These are phyloP conservation scores for Suillus plorans DNA, from an alignment of 768 basidiomycete genomes.

Conservation along the genomic window DNA sequence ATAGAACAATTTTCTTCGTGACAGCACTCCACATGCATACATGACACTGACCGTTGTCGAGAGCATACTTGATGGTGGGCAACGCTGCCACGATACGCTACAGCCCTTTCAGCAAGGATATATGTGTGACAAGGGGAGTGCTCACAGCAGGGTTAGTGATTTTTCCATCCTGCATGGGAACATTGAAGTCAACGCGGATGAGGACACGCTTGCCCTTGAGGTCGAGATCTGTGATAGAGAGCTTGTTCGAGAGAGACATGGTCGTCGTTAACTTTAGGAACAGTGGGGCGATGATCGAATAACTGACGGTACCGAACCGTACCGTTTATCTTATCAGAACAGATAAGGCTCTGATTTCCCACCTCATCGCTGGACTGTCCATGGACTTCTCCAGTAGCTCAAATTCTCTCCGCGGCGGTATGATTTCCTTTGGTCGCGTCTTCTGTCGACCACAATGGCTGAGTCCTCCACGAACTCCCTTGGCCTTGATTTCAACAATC, in stretches of 20 bases:
- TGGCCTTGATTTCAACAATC: slow-evolving; percentile 65
- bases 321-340: slow-evolving; percentile 15
- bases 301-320: slow-evolving; percentile 3
- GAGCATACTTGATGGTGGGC: slow-evolving; percentile 92
- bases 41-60: slow-evolving; percentile 65
- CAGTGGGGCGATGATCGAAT: slow-evolving; percentile 13
- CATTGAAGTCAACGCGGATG: slow-evolving; percentile 96
- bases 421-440: slow-evolving; percentile 10
- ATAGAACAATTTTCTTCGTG: neutral
- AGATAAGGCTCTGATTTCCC: slow-evolving; percentile 12
- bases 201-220: slow-evolving; percentile 88
- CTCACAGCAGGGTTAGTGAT: slow-evolving; percentile 97
- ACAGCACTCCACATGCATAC: neutral
- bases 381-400: neutral
- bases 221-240: slow-evolving; percentile 88
- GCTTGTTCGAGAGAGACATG: slow-evolving; percentile 95
- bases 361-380: slow-evolving; percentile 8
- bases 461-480: slow-evolving; percentile 58
- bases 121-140: slow-evolving; percentile 17
- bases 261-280: slow-evolving; percentile 29
- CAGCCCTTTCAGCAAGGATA: slow-evolving; percentile 13
- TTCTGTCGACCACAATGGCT: slow-evolving; percentile 33
- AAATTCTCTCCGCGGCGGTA: neutral
- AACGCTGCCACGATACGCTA: slow-evolving; percentile 97
- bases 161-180: slow-evolving; percentile 84